These are phyloP conservation scores for Ustilago esculenta DNA, from an alignment of 1,284 basidiomycete species.

Conservation along the genomic window DNA sequence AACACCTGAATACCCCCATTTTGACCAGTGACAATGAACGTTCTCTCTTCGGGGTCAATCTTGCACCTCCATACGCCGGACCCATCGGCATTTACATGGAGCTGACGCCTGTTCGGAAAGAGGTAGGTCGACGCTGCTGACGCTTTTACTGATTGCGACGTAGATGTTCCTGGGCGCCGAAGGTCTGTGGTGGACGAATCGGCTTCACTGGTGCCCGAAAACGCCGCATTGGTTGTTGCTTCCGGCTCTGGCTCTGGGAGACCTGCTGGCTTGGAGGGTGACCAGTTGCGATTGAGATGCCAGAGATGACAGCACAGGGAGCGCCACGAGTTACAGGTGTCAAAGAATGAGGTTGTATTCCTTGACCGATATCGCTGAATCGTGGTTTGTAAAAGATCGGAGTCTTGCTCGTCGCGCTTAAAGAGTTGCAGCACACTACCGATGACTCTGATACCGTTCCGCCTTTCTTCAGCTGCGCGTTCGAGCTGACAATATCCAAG, in stretches of 20 bases:
- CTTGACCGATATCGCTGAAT: slow-evolving; percentile 24
- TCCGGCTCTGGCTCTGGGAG: background rate
- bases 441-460: slow-evolving; percentile 12
- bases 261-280: background rate
- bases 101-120: slow-evolving; percentile 8
- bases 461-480: slow-evolving; percentile 8
- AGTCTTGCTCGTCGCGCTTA: background rate
- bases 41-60: slow-evolving; percentile 53
- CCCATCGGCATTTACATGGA: slow-evolving; percentile 5
- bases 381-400: slow-evolving; percentile 18
- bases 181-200: too few relatives aligned
- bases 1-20: slow-evolving; percentile 34
- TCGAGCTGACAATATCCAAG: slow-evolving; percentile 29
- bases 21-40: slow-evolving; percentile 44
- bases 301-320: slow-evolving; percentile 36
- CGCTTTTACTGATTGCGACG: too few relatives aligned
- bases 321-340: slow-evolving; percentile 24
- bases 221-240: too few relatives aligned
- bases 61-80: slow-evolving; percentile 55
- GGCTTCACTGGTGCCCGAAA: too few relatives aligned
- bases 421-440: slow-evolving; percentile 18
- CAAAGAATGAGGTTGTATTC: slow-evolving; percentile 31
- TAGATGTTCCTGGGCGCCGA: background rate
- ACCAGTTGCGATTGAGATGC: slow-evolving; percentile 37
- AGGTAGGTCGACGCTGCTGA: slow-evolving; percentile 1